Evolutionary conservation across 306 rosid genomes (phyloP), one percentile per base, ranked within the genome.

Genomic region (Pyrus bretschneideri): DNA sequence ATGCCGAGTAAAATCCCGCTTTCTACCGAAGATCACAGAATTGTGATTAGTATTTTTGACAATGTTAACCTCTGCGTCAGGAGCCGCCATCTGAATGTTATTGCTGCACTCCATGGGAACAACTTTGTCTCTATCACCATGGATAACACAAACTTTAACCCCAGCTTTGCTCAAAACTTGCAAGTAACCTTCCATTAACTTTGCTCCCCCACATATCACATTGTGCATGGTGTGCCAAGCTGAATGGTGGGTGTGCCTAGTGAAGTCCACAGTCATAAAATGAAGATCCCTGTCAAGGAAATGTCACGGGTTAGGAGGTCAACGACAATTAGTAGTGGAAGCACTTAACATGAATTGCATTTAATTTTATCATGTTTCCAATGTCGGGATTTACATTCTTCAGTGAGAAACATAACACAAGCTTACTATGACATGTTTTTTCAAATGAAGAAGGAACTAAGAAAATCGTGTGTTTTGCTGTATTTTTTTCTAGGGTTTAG

Each of bases 211-310:
- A 81, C 97, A 92, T 65, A 92, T 70, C 81, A 92, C 96, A 85
- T 92, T 92, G 67, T 92, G 97, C 97, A 92, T 90, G 38, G 92
- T 81, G 62, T 81, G 87, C 97, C 97, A 92, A 78, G 93, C 98
- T 12, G 98, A 93, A 70, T 88, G 97, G 77, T 93, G 98, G 8
- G 97, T 93, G 80, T 93, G 98, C 71, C 85, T 89, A 18, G 89
- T 83, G 65, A 90, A 11, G 87, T 91, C 97, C 73, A 38, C 46
- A 13, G 46, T 65, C 81, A 64, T 68, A 79, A 83, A 88, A 81
- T 81, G 83, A 25, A 88, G 87, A 73, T 86, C 85, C 83, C 93
- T 92, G 81, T 15, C 4, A 33, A 67, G 19, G 12, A 42, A 42
- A 42, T 42, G 45, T 42, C 45, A 9, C 12, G 45, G 45, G 45